Conservation (phyloP, 2,329 filamentous ascomycete species). For the Graphiopsis chlorocephala region DNA sequence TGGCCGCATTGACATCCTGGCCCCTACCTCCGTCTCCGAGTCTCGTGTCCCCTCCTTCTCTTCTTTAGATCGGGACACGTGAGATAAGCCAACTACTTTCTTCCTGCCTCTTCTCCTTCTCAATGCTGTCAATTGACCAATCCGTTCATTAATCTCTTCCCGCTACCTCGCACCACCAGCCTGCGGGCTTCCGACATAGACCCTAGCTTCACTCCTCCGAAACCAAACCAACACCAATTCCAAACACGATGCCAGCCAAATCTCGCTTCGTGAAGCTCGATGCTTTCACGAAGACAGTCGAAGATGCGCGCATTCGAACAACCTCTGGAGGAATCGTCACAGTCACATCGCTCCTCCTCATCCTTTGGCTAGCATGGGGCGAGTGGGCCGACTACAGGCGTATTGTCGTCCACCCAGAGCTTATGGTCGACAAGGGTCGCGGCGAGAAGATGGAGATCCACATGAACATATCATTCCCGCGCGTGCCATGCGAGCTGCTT, state of each 20-base stretch:
- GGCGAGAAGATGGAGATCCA: constrained; percentile 99
- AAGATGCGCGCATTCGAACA: constrained; percentile 85
- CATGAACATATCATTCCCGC: constrained; percentile 93
- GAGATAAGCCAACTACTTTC: background rate
- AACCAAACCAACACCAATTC: background rate
- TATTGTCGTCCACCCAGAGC: constrained; percentile 81
- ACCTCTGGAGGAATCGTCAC: constrained; percentile 40
- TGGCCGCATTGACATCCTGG: constrained; percentile 1
- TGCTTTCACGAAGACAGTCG: constrained; percentile 98
- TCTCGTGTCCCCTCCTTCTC: background rate
- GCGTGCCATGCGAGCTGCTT: constrained; percentile 88
- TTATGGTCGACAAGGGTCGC: constrained; percentile 95
- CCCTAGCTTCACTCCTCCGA: background rate
- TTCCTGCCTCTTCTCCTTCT: background rate
- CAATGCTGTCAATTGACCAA: constrained; percentile 7
- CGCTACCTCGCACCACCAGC: background rate
- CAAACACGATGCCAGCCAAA: constrained; percentile 70
- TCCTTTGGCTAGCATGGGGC: constrained; percentile 85
- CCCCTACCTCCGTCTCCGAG: background rate
- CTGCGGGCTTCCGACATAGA: constrained; percentile 5
- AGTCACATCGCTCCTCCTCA: constrained; percentile 81
- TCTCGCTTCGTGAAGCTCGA: constrained; percentile 95
- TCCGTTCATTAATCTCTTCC: constrained; percentile 2
- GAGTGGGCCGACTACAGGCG: constrained; percentile 94
- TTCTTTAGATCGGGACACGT: background rate